These are phyloP conservation scores for Euphrasia arctica DNA, from an alignment of 305 asterid genomes.

Conservation along the genomic window DNA sequence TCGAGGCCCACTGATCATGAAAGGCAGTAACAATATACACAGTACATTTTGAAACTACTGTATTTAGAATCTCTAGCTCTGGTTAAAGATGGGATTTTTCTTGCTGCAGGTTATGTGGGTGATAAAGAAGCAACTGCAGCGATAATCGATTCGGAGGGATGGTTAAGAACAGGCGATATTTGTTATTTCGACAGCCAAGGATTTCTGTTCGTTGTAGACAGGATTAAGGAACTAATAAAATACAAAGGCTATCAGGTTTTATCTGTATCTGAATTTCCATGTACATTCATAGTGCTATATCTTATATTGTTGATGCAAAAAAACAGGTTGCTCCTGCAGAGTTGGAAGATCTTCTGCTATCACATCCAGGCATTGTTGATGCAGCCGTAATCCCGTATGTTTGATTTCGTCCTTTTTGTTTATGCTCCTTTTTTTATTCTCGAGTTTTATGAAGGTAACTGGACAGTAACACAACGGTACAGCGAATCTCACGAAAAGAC, in stretches of 20 bases:
- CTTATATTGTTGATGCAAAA: background rate
- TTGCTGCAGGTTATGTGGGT: slow-evolving; percentile 42
- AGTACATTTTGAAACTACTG: slow-evolving; percentile 8
- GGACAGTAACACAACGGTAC: background rate
- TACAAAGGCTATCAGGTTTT: slow-evolving; percentile 51
- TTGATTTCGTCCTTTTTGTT: slow-evolving; percentile 1
- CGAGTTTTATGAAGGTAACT: slow-evolving; percentile 2
- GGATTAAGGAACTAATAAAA: slow-evolving; percentile 52
- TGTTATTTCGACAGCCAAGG: slow-evolving; percentile 46
- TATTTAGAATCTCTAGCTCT: background rate
- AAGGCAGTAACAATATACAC: slow-evolving; percentile 26
- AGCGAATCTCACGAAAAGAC: background rate
- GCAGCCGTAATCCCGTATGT: slow-evolving; percentile 43
- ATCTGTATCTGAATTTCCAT: slow-evolving; percentile 3
- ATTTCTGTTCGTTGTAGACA: slow-evolving; percentile 47
- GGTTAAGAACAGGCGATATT: slow-evolving; percentile 60
- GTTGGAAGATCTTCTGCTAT: slow-evolving; percentile 42
- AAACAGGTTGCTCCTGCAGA: slow-evolving; percentile 46
- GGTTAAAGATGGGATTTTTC: slow-evolving; percentile 1
- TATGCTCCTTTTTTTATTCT: slow-evolving; percentile 1
- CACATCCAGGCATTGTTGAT: slow-evolving; percentile 40
- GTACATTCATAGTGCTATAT: background rate
- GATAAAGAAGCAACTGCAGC: slow-evolving; percentile 51
- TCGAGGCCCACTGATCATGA: slow-evolving; percentile 37
- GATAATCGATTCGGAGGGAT: slow-evolving; percentile 46